These are phyloP conservation scores for Rosellinia necatrix DNA, from an alignment of 2,329 filamentous ascomycete species.

Conservation along the genomic window DNA sequence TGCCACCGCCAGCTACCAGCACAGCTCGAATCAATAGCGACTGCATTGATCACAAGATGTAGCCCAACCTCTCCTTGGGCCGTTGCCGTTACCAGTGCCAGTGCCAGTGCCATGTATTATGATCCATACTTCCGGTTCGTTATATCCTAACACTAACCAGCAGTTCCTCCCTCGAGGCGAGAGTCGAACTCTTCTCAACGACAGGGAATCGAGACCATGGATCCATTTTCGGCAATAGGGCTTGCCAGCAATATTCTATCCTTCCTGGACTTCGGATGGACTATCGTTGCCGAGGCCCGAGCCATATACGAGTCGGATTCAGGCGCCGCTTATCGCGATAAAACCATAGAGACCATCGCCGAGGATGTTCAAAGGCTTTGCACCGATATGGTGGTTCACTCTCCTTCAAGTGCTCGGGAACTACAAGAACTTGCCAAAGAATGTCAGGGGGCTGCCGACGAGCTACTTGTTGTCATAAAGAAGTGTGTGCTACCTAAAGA, in stretches of 20 bases:
- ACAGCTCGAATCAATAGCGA: no score
- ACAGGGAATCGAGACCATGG: background rate
- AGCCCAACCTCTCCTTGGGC: no score
- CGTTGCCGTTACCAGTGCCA: no score
- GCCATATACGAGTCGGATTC: background rate
- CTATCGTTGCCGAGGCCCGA: background rate
- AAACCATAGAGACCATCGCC: background rate
- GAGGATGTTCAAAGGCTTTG: background rate
- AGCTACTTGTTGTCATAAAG: background rate
- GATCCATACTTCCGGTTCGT: no score
- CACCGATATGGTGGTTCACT: background rate
- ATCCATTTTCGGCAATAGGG: background rate
- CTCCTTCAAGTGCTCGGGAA: background rate
- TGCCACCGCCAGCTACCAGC: no score
- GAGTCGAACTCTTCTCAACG: background rate
- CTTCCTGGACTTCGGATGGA: background rate
- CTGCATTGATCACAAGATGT: no score
- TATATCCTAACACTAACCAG: no score
- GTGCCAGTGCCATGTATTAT: no score
- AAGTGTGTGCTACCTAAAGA: background rate
- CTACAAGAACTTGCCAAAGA: background rate
- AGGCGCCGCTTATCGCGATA: background rate
- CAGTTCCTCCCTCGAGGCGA: no score
- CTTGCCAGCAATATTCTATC: background rate
- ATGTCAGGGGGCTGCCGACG: background rate